phyloP scores from a whole-genome alignment of 2,329 filamentous ascomycete species.

The Aureobasidium sp. region DNA sequence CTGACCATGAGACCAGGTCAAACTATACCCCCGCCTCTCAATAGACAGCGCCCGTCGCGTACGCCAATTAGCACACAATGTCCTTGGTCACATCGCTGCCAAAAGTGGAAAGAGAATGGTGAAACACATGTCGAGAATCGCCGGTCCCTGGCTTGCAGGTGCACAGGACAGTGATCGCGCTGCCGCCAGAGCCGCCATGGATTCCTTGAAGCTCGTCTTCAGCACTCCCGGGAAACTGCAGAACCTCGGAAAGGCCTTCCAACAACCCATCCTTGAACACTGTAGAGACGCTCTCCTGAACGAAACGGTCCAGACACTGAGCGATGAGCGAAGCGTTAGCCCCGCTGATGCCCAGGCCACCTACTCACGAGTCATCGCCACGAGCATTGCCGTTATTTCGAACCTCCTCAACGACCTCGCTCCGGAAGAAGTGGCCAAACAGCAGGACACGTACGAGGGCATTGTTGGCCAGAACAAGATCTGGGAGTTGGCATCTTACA shows the following conservation, averaged over 20 bases:
- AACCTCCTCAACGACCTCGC: slow-evolving; percentile 41
- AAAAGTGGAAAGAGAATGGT: slow-evolving; percentile 72
- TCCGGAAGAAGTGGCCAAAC: slow-evolving; percentile 49
- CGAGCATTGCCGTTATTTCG: slow-evolving; percentile 46
- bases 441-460: slow-evolving; percentile 52
- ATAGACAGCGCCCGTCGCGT: slow-evolving; percentile 85
- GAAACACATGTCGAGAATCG: slow-evolving; percentile 63
- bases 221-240: slow-evolving; percentile 68
- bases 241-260: slow-evolving; percentile 73
- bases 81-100: slow-evolving; percentile 56
- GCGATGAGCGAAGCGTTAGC: slow-evolving; percentile 78
- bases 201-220: slow-evolving; percentile 68
- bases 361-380: slow-evolving; percentile 67
- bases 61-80: slow-evolving; percentile 70
- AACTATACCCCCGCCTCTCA: slow-evolving; percentile 77
- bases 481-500: slow-evolving; percentile 50
- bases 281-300: slow-evolving; percentile 65
- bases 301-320: slow-evolving; percentile 73
- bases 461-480: slow-evolving; percentile 56
- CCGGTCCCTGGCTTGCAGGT: slow-evolving; percentile 86
- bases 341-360: slow-evolving; percentile 79
- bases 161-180: slow-evolving; percentile 75
- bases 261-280: slow-evolving; percentile 71
- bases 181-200: slow-evolving; percentile 65
- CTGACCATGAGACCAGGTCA: slow-evolving; percentile 46